Conservation (phyloP, 306 rosid genomes). For the Cicer bijugum region DNA sequence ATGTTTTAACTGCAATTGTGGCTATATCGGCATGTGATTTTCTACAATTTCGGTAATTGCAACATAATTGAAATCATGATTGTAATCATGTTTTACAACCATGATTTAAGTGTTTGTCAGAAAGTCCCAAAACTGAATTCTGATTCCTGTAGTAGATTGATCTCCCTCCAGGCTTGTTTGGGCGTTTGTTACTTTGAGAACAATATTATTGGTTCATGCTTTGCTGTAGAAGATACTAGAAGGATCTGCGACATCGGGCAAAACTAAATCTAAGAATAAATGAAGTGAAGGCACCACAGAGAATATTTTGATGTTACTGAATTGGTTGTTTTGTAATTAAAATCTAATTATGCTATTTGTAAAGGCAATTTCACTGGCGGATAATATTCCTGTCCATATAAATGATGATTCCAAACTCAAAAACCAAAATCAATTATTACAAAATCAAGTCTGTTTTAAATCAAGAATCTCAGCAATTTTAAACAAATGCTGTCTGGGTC, state of each 20-base stretch:
- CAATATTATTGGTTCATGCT: not conserved
- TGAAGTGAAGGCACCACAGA: conserved; percentile 8
- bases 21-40: not conserved
- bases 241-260: not conserved
- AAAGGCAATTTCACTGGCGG: not conserved
- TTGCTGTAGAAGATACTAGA: conserved; percentile 25
- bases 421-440: not conserved
- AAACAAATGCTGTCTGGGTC: not conserved
- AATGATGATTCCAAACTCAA: conserved; percentile 16
- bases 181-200: not conserved
- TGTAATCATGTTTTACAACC: not conserved
- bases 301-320: conserved; percentile 5
- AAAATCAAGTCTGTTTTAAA: conserved; percentile 10
- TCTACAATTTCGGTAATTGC: not conserved
- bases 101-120: not conserved
- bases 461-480: conserved; percentile 9
- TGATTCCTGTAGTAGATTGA: not conserved
- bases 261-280: conserved; percentile 9
- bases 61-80: not conserved
- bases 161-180: not conserved
- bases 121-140: conserved; percentile 2
- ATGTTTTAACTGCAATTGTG: not conserved
- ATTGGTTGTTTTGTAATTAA: not conserved
- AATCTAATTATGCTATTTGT: not conserved
- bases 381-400: not conserved